Percentiles rank a stretch among this genome's conserved stretches.
These are phyloP conservation scores for Metschnikowia orientalis DNA, from an alignment of 805 yeast species.

Conservation along the genomic window DNA sequence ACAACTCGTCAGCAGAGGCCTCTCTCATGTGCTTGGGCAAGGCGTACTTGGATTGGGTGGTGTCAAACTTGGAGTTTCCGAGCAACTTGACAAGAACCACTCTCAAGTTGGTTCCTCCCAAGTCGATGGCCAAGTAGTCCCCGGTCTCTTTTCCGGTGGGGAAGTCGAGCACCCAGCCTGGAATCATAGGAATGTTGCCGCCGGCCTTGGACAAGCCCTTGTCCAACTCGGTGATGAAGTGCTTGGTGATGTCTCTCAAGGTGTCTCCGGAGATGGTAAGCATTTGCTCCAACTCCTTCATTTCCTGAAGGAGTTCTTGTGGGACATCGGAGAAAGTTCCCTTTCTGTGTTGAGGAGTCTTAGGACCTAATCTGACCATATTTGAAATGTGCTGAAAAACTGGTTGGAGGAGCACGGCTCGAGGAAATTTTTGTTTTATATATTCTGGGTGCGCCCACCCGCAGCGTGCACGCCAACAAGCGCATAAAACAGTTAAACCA, in stretches of 20 bases:
- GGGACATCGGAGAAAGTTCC: conserved; percentile 62
- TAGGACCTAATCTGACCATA: conserved; percentile 88
- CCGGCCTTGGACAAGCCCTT: conserved; percentile 74
- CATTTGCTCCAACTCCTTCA: conserved; percentile 52
- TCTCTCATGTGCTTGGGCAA: conserved; percentile 77
- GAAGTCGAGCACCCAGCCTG: conserved; percentile 91
- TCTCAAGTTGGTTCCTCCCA: conserved; percentile 96
- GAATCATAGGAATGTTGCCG: conserved; percentile 94
- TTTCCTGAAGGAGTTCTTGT: conserved; percentile 53
- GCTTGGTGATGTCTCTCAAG: conserved; percentile 64
- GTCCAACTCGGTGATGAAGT: conserved; percentile 72
- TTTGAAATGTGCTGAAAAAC: conserved; percentile 2
- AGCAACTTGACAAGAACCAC: conserved; percentile 81
- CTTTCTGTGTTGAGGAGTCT: conserved; percentile 75
- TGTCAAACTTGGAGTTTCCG: conserved; percentile 82
- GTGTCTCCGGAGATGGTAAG: conserved; percentile 60
- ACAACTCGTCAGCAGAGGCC: conserved; percentile 70
- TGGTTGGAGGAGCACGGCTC: neutral
- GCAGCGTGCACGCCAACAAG: conserved; percentile 5
- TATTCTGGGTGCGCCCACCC: conserved; percentile 5
- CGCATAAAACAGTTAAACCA: conserved; percentile 5
- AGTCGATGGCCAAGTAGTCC: conserved; percentile 84
- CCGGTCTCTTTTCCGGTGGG: conserved; percentile 93
- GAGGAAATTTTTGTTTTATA: conserved; percentile 5
- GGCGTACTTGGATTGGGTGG: conserved; percentile 79